These are phyloP conservation scores for Apocynum venetum DNA, from an alignment of 257 asterid species.

Conservation along the genomic window DNA sequence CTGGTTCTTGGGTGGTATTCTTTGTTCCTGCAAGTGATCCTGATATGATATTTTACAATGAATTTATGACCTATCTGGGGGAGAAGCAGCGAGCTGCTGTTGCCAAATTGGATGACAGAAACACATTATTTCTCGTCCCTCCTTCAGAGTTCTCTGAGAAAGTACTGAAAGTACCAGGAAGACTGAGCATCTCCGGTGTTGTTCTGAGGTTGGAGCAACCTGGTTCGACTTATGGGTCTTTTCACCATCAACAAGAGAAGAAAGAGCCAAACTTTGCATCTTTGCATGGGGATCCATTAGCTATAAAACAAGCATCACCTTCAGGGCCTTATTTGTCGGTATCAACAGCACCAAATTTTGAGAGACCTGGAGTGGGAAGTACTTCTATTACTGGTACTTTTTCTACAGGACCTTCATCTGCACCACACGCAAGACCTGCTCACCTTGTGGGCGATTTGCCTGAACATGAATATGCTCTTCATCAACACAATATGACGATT, in stretches of 20 bases:
- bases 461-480: slow-evolving; percentile 35
- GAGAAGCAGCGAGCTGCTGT: slow-evolving; percentile 94
- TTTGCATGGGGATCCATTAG: slow-evolving; percentile 29
- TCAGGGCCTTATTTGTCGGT: slow-evolving; percentile 43
- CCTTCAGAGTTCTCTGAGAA: slow-evolving; percentile 93
- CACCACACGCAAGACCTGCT: slow-evolving; percentile 26
- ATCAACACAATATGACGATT: slow-evolving; percentile 34
- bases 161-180: slow-evolving; percentile 85
- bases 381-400: slow-evolving; percentile 19
- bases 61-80: slow-evolving; percentile 80
- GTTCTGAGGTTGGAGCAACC: slow-evolving; percentile 59
- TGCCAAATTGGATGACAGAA: slow-evolving; percentile 72
- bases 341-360: slow-evolving; percentile 27
- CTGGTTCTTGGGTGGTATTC: slow-evolving; percentile 80
- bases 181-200: slow-evolving; percentile 87
- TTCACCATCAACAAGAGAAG: slow-evolving; percentile 36
- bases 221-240: slow-evolving; percentile 41
- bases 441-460: slow-evolving; percentile 22
- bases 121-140: slow-evolving; percentile 86
- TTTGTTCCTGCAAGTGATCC: slow-evolving; percentile 85
- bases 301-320: slow-evolving; percentile 52
- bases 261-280: slow-evolving; percentile 32
- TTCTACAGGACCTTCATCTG: slow-evolving; percentile 26
- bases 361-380: slow-evolving; percentile 25
- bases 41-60: slow-evolving; percentile 77